A percentile compares a stretch with the other conserved stretches of the same genome.
These are phyloP conservation scores for Fragilariopsis cylindrus DNA, from an alignment of 108 stramenopile genomes.

Conservation along the genomic window DNA sequence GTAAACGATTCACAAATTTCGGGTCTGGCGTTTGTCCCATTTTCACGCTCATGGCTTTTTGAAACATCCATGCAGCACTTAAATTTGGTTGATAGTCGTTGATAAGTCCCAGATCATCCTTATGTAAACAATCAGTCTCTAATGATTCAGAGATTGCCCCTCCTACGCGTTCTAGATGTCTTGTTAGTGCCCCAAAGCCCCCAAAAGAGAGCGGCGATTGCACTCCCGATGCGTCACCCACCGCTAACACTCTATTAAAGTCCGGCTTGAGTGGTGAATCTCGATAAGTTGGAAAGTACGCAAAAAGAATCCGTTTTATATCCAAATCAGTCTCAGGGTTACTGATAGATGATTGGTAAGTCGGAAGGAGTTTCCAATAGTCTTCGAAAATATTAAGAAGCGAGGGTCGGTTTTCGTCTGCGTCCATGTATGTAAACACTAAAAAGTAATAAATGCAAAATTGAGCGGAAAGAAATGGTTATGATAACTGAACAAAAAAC, in stretches of 20 bases:
- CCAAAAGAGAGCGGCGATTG: conserved; percentile 96
- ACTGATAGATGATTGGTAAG: conserved; percentile 76
- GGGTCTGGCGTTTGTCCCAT: conserved; percentile 74
- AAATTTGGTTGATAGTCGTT: conserved; percentile 94
- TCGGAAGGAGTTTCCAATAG: conserved; percentile 89
- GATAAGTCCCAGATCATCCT: conserved; percentile 82
- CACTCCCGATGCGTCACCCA: conserved; percentile 91
- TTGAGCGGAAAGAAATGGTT: not conserved
- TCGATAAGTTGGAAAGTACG: conserved; percentile 93
- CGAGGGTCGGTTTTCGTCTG: conserved; percentile 72
- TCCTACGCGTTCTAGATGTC: conserved; percentile 85
- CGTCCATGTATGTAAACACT: conserved; percentile 85
- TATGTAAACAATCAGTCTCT: conserved; percentile 71
- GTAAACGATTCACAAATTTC: conserved; percentile 86
- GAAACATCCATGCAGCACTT: conserved; percentile 92
- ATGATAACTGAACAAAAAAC: not conserved
- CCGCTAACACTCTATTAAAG: conserved; percentile 79
- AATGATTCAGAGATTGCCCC: conserved; percentile 84
- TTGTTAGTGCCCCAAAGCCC: conserved; percentile 92
- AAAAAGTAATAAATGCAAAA: not conserved
- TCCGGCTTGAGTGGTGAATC: conserved; percentile 87
- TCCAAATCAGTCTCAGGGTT: conserved; percentile 78
- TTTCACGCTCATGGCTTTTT: conserved; percentile 88
- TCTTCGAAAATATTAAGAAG: conserved; percentile 84
- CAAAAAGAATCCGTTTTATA: conserved; percentile 86